Percentiles rank a stretch among this genome's conserved stretches.
Evolutionary conservation across 352 stramenopile species (phyloP).

Genomic region (Phytophthora sp.): DNA sequence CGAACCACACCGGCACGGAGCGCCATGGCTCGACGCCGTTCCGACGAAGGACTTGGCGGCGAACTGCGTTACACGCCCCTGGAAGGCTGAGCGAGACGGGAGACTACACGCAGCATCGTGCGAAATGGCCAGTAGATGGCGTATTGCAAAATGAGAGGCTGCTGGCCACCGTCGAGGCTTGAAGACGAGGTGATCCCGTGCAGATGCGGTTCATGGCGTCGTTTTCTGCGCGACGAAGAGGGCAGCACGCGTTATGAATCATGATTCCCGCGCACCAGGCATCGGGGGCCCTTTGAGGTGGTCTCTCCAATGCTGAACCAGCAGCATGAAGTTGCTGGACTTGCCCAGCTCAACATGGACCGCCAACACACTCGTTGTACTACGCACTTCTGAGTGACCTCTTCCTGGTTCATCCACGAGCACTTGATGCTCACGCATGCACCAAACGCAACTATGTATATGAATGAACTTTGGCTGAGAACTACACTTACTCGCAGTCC

Average conservation of each 20-base stretch:
- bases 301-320: not conserved
- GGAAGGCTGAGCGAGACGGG: conserved; percentile 29
- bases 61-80: conserved; percentile 22
- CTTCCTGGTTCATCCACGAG: conserved; percentile 7
- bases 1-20: conserved; percentile 6
- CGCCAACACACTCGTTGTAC: not conserved
- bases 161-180: no score
- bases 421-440: conserved; percentile 1
- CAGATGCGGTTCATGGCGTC: conserved; percentile 4
- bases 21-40: conserved; percentile 8
- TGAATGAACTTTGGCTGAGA: no score
- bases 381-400: not conserved
- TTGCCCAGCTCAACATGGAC: conserved; percentile 11
- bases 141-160: conserved; percentile 24
- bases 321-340: not conserved
- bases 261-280: no score
- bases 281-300: no score
- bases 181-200: not conserved
- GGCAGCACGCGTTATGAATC: not conserved
- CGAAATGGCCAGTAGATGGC: not conserved
- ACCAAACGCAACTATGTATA: no score
- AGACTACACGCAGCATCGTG: conserved; percentile 33
- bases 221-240: conserved; percentile 4
- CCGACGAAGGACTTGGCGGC: conserved; percentile 18
- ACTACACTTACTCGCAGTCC: conserved; percentile 44